These are phyloP conservation scores for Choricystis sp. DNA, from an alignment of 139 green algal genomes.

Conservation along the genomic window DNA sequence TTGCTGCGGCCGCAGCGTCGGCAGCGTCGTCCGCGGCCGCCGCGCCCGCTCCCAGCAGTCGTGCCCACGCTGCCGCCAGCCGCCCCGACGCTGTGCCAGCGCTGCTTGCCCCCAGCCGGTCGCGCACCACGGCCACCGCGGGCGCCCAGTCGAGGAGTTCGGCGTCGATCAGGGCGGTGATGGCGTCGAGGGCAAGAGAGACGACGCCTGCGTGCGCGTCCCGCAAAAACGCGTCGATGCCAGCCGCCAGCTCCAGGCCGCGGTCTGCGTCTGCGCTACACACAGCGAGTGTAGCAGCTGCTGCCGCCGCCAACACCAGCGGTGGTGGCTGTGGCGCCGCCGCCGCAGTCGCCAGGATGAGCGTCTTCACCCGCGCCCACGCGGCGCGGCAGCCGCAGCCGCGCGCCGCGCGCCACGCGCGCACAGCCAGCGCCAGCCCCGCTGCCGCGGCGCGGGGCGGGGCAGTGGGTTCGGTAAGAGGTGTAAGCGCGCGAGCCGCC, in stretches of 20 bases:
- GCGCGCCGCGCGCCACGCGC: neutral
- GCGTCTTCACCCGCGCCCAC: neutral
- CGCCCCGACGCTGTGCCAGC: too few species aligned
- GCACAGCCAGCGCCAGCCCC: neutral
- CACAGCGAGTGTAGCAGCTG: neutral
- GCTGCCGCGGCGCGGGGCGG: too few species aligned
- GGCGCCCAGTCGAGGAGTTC: neutral
- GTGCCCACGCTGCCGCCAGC: neutral
- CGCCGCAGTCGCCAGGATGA: too few species aligned
- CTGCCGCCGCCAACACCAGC: neutral
- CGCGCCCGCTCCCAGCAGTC: neutral
- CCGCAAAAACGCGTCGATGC: neutral
- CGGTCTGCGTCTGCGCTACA: neutral
- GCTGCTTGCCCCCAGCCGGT: too few species aligned
- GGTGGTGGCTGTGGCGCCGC: neutral
- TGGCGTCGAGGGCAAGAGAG: neutral
- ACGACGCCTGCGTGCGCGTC: neutral
- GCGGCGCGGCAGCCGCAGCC: neutral
- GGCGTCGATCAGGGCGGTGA: neutral
- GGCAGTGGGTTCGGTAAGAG: neutral
- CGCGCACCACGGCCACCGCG: neutral
- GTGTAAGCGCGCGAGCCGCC: neutral
- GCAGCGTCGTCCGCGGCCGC: neutral
- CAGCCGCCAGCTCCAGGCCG: neutral
- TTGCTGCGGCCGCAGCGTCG: neutral